Evolutionary conservation across 345 rosid genomes (phyloP).

Genomic region (Erucastrum elatum): DNA sequence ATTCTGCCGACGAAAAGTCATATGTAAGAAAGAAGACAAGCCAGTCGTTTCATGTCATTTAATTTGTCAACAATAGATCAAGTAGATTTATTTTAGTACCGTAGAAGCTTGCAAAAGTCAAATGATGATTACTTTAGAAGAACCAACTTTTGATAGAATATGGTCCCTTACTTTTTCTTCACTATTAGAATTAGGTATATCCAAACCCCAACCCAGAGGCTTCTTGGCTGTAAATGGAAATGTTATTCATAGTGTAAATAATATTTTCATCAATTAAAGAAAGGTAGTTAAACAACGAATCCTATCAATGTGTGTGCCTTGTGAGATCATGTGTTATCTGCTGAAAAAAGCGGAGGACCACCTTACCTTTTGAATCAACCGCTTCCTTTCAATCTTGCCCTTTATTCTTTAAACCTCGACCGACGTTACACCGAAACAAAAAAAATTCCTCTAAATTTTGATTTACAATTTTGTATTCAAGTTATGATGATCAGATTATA

Average conservation of each 20-base stretch:
- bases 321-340: conserved; percentile 32
- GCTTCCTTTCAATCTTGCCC: conserved; percentile 1
- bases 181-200: conserved; percentile 11
- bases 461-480: background rate
- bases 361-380: conserved; percentile 31
- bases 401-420: conserved; percentile 32
- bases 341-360: conserved; percentile 34
- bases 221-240: conserved; percentile 6
- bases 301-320: conserved; percentile 20
- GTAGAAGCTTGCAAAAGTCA: conserved; percentile 11
- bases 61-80: conserved; percentile 5
- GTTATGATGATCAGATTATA: background rate
- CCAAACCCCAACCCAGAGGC: background rate
- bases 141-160: background rate
- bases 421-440: background rate
- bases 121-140: background rate
- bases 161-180: conserved; percentile 5
- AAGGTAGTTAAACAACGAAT: conserved; percentile 28
- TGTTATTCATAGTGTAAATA: background rate
- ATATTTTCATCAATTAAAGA: background rate
- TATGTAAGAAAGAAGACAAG: background rate
- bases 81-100: background rate
- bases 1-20: conserved; percentile 22
- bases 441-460: background rate
- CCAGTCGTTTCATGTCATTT: conserved; percentile 16